These are phyloP conservation scores for Suillus subalutaceus DNA, from an alignment of 768 basidiomycete genomes.

Conservation along the genomic window DNA sequence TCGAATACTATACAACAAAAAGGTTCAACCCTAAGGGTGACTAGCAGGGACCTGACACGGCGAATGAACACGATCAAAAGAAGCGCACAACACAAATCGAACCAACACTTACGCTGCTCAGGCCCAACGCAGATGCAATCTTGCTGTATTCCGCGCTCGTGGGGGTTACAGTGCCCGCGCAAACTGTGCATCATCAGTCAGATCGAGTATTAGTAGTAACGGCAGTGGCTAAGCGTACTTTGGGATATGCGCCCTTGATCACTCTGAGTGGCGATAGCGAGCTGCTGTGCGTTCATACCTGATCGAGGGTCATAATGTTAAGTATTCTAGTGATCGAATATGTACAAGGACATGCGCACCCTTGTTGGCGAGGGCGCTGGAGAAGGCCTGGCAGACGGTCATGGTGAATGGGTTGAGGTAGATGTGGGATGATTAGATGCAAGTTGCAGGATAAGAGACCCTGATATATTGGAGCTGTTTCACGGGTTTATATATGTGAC, in stretches of 20 bases:
- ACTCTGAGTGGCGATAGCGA: background rate
- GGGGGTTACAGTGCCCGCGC: slow-evolving; percentile 45
- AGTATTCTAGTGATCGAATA: background rate
- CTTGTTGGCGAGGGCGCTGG: background rate
- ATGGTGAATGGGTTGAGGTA: slow-evolving; percentile 1
- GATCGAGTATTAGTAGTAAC: background rate
- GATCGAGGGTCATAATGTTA: background rate
- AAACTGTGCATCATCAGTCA: slow-evolving; percentile 40
- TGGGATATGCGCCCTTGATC: background rate
- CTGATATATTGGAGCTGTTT: background rate
- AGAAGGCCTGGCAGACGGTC: slow-evolving; percentile 2
- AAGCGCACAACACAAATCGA: background rate
- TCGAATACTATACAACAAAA: background rate
- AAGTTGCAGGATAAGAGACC: slow-evolving; percentile 4
- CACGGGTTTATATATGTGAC: slow-evolving; percentile 2
- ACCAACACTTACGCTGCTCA: slow-evolving; percentile 18
- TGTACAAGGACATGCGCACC: slow-evolving; percentile 1
- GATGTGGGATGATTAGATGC: background rate
- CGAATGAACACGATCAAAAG: background rate
- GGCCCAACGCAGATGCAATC: slow-evolving; percentile 45
- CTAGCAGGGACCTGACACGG: background rate
- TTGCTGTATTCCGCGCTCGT: slow-evolving; percentile 51
- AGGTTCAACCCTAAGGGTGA: background rate
- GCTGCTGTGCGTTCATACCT: background rate
- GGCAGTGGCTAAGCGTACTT: background rate